These are phyloP conservation scores for Naganishia friedmannii DNA, from an alignment of 768 basidiomycete species.

Conservation along the genomic window DNA sequence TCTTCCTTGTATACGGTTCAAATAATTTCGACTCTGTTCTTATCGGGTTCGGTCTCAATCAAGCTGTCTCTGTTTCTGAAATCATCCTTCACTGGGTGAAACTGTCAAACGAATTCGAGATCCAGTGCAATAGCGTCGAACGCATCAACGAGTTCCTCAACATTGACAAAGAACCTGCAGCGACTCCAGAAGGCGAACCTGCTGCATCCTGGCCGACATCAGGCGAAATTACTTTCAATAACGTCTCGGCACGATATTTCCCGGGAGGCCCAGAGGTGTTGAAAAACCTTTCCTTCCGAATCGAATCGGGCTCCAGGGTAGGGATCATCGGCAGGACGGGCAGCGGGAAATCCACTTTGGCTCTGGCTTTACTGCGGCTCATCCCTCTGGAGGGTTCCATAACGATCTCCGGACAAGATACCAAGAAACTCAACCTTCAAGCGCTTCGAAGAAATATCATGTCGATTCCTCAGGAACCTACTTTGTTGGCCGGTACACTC, in stretches of 20 bases:
- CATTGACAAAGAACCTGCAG: constrained; percentile 61
- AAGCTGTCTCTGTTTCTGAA: constrained; percentile 48
- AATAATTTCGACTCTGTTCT: constrained; percentile 42
- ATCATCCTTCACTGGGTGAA: constrained; percentile 48
- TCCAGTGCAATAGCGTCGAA: constrained; percentile 52
- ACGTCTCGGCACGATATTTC: constrained; percentile 60
- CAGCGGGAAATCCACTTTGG: constrained; percentile 57
- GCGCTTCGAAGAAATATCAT: constrained; percentile 62
- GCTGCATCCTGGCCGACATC: constrained; percentile 67
- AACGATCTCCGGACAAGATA: constrained; percentile 60
- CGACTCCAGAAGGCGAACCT: constrained; percentile 55
- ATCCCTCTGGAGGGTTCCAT: constrained; percentile 62
- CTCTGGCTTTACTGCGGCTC: constrained; percentile 61
- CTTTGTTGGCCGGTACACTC: constrained; percentile 61
- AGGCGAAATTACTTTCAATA: constrained; percentile 59
- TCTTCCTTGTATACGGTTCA: constrained; percentile 58
- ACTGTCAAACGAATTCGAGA: constrained; percentile 50
- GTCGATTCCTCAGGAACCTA: constrained; percentile 63
- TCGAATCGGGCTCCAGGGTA: constrained; percentile 62
- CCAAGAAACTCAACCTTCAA: constrained; percentile 60
- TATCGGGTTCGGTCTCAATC: constrained; percentile 50
- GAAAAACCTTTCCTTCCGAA: constrained; percentile 61
- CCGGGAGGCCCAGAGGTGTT: constrained; percentile 63
- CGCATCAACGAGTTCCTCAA: constrained; percentile 60
- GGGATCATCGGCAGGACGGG: constrained; percentile 66